Conservation (phyloP, 2,329 filamentous ascomycete species). For the Geosmithia putterillii region DNA sequence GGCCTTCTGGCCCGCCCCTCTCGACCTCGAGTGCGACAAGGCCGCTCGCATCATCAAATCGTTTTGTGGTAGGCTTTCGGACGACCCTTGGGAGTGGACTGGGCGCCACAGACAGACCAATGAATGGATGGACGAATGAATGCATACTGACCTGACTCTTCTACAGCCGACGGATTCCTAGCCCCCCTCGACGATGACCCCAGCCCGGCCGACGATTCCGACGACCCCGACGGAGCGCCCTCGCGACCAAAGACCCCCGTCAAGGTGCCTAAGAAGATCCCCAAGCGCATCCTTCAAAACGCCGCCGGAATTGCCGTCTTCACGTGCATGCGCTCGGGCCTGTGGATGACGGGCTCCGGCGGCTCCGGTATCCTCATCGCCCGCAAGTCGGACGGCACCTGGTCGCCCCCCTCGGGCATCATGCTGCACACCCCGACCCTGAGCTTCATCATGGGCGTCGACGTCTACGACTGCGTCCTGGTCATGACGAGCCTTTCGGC, state of each 20-base stretch:
- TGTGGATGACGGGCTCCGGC: constrained; percentile 85
- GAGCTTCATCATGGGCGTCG: constrained; percentile 81
- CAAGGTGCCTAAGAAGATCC: constrained; percentile 67
- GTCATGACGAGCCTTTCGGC: constrained; percentile 82
- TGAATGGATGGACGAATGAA: too few species aligned
- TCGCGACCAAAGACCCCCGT: constrained; percentile 30
- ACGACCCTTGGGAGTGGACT: too few species aligned
- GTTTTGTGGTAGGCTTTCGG: constrained; percentile 77
- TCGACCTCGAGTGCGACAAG: constrained; percentile 87
- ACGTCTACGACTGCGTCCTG: constrained; percentile 91
- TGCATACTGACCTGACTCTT: constrained; percentile 7
- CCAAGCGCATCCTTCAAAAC: constrained; percentile 71
- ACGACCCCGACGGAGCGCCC: constrained; percentile 5
- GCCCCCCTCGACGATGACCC: constrained; percentile 26
- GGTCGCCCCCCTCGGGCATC: constrained; percentile 86
- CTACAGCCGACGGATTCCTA: constrained; percentile 42
- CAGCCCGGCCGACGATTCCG: constrained; percentile 10
- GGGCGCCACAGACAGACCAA: too few species aligned
- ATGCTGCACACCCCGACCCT: constrained; percentile 81
- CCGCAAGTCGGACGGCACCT: constrained; percentile 72
- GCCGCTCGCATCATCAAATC: constrained; percentile 79
- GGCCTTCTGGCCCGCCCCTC: constrained; percentile 72
- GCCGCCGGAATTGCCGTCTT: constrained; percentile 88
- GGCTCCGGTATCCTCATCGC: constrained; percentile 81
- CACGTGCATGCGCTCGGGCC: constrained; percentile 85